Percentiles rank a stretch among this genome's conserved stretches.
Conservation (phyloP, 805 yeast genomes). For the Wickerhamiella qilinensis region DNA sequence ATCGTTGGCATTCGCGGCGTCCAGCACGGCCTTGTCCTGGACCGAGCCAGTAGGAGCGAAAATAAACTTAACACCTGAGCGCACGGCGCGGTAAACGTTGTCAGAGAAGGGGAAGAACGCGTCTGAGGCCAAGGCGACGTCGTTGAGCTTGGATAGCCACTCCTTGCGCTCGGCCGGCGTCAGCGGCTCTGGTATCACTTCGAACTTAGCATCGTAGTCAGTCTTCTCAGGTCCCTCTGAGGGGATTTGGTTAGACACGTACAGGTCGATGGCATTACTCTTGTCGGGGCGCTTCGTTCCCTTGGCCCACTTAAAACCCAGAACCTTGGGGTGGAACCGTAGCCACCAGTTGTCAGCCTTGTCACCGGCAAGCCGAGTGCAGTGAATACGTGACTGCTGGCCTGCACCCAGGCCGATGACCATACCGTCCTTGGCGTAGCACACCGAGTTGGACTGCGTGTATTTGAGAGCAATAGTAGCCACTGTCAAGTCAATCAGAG, state of each 20-base stretch:
- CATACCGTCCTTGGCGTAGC: conserved; percentile 99
- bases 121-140: conserved; percentile 88
- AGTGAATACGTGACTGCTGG: conserved; percentile 97
- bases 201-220: conserved; percentile 85
- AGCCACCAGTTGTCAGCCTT: conserved; percentile 99
- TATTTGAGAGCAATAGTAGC: conserved; percentile 95
- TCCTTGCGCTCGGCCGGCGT: conserved; percentile 70
- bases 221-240: conserved; percentile 78
- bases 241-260: conserved; percentile 83
- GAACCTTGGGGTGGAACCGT: conserved; percentile 92
- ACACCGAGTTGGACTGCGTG: conserved; percentile 96
- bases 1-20: conserved; percentile 83
- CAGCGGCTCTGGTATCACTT: conserved; percentile 65
- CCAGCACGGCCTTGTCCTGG: conserved; percentile 90
- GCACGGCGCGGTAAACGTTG: conserved; percentile 92
- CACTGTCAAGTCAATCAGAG: conserved; percentile 81
- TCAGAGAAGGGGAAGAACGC: conserved; percentile 99
- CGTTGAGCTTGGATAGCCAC: conserved; percentile 65
- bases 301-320: conserved; percentile 92
- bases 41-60: conserved; percentile 98
- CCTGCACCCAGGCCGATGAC: conserved; percentile 99
- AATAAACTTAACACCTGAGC: conserved; percentile 88
- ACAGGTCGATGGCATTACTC: conserved; percentile 93
- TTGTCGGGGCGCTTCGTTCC: conserved; percentile 98
- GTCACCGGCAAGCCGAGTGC: conserved; percentile 98